phyloP scores from a whole-genome alignment of 345 rosid genomes.

The Aquilaria malaccensis region DNA sequence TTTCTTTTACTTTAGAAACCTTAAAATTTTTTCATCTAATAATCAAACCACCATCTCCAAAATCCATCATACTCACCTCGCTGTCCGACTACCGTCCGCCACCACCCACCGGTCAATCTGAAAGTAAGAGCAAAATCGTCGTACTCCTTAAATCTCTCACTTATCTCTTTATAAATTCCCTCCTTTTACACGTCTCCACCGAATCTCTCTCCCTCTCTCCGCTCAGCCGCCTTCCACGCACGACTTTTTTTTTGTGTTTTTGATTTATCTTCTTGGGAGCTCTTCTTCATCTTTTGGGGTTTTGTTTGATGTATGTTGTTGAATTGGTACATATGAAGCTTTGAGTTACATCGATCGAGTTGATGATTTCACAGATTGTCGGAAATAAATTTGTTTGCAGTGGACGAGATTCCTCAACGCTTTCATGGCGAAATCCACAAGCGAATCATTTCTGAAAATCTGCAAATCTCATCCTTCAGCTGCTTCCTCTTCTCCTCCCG shows the following conservation, averaged over 20 bases:
- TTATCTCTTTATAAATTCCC: no score
- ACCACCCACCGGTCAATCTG: no score
- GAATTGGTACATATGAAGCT: constrained; percentile 72
- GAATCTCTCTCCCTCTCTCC: not conserved
- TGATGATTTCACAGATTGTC: constrained; percentile 34
- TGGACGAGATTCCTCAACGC: not conserved
- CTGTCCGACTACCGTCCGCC: no score
- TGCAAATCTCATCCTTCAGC: constrained; percentile 81
- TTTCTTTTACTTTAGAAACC: no score
- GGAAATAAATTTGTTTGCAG: constrained; percentile 30
- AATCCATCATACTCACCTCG: no score
- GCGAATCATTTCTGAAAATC: constrained; percentile 37
- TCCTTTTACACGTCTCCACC: no score
- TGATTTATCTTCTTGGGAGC: no score
- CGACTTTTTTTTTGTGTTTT: no score
- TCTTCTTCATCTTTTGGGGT: constrained; percentile 14
- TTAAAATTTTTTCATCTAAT: no score
- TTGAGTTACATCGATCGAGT: constrained; percentile 69
- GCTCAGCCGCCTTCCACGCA: not conserved
- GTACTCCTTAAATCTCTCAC: no score
- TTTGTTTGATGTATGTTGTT: constrained; percentile 80
- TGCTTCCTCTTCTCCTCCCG: constrained; percentile 75
- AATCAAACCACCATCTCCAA: no score
- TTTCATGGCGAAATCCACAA: constrained; percentile 7
- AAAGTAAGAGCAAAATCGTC: no score